phyloP scores from a whole-genome alignment of 768 basidiomycete genomes.

The Chiua virens region DNA sequence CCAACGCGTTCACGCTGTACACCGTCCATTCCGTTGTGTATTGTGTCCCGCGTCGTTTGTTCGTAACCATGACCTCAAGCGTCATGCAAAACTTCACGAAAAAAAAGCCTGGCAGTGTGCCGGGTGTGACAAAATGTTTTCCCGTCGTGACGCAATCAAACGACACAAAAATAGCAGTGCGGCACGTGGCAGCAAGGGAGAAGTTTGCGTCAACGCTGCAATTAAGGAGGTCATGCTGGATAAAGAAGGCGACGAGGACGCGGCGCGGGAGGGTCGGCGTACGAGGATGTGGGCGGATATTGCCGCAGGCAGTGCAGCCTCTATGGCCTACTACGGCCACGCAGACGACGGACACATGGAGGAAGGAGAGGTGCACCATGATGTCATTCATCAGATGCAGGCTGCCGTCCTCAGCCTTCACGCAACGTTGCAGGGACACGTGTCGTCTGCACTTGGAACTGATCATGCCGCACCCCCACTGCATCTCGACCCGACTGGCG shows the following conservation, averaged over 20 bases:
- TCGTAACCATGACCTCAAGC: slow-evolving; percentile 77
- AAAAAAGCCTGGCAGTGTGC: slow-evolving; percentile 71
- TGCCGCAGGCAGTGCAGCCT: slow-evolving; percentile 35
- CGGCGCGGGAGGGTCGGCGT: slow-evolving; percentile 56
- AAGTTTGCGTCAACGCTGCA: slow-evolving; percentile 55
- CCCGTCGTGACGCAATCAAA: slow-evolving; percentile 76
- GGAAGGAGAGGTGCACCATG: slow-evolving; percentile 60
- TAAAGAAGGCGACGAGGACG: slow-evolving; percentile 37
- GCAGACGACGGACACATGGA: slow-evolving; percentile 39
- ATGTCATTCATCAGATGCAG: slow-evolving; percentile 50
- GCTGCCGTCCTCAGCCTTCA: slow-evolving; percentile 54
- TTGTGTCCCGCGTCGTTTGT: slow-evolving; percentile 74
- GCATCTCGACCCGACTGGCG: slow-evolving; percentile 45
- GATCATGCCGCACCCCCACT: slow-evolving; percentile 31
- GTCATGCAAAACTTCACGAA: slow-evolving; percentile 73
- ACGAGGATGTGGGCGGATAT: slow-evolving; percentile 66
- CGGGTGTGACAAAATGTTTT: slow-evolving; percentile 74
- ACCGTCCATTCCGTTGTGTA: slow-evolving; percentile 65
- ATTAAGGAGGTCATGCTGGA: slow-evolving; percentile 59
- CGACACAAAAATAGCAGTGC: slow-evolving; percentile 67
- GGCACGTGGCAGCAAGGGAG: slow-evolving; percentile 49
- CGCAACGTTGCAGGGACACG: slow-evolving; percentile 54
- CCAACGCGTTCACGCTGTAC: slow-evolving; percentile 61
- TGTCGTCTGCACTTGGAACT: slow-evolving; percentile 53
- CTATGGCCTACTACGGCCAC: slow-evolving; percentile 9